These are phyloP conservation scores for Emericellopsis atlantica DNA, from an alignment of 2,329 filamentous ascomycete genomes.

Conservation along the genomic window DNA sequence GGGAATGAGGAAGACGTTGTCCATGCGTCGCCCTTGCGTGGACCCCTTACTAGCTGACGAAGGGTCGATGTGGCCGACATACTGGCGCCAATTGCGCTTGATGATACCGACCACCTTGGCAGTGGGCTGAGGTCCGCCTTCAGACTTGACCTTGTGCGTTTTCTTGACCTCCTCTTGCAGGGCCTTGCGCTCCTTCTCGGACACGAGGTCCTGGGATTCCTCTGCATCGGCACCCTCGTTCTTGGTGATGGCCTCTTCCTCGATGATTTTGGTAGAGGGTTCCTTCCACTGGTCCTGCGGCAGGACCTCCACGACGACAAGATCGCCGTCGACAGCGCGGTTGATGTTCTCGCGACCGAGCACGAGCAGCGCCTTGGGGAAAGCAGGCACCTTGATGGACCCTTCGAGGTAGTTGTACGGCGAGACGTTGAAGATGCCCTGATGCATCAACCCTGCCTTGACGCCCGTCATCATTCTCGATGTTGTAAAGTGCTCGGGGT, in stretches of 20 bases:
- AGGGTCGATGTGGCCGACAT: conserved; percentile 88
- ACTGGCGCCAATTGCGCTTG: conserved; percentile 96
- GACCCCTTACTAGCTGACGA: conserved; percentile 65
- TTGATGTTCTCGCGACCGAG: conserved; percentile 95
- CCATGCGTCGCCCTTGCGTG: conserved; percentile 70
- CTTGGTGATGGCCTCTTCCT: conserved; percentile 82
- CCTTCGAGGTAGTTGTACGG: conserved; percentile 97
- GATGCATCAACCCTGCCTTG: conserved; percentile 78
- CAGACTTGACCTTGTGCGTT: conserved; percentile 62
- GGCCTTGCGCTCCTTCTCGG: conserved; percentile 73
- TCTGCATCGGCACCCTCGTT: conserved; percentile 89
- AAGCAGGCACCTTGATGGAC: conserved; percentile 78
- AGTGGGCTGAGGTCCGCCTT: conserved; percentile 76
- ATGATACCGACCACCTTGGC: conserved; percentile 84
- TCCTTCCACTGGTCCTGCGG: conserved; percentile 95
- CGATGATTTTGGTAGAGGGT: conserved; percentile 88
- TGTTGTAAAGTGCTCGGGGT: conserved; percentile 78
- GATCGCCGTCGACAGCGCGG: conserved; percentile 78
- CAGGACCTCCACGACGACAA: conserved; percentile 85
- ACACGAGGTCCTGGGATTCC: conserved; percentile 64
- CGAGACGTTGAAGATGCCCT: conserved; percentile 91
- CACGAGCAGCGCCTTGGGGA: conserved; percentile 78
- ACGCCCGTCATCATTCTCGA: conserved; percentile 93
- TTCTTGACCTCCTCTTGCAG: conserved; percentile 86
- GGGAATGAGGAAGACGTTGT: conserved; percentile 87